phyloP scores from a whole-genome alignment of 805 yeast species.

The Torulaspora microellipsoides region DNA sequence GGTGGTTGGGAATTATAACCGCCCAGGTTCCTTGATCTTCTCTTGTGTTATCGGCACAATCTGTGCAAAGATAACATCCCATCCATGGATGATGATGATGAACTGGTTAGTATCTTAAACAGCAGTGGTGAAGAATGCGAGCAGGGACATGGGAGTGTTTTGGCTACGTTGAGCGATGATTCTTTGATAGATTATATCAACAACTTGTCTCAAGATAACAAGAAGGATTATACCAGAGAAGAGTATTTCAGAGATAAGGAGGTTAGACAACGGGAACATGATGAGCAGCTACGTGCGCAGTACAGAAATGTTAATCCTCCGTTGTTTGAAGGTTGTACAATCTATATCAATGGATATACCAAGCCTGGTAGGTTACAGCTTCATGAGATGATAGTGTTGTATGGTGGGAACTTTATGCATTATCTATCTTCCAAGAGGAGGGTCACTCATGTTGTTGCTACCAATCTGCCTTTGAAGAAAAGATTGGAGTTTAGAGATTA shows the following conservation, averaged over 20 bases:
- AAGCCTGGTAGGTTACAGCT: conserved; percentile 70
- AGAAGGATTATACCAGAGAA: conserved; percentile 16
- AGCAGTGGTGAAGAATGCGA: conserved; percentile 4
- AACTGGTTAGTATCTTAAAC: conserved; percentile 1
- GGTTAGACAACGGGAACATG: conserved; percentile 23
- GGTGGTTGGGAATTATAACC: neutral
- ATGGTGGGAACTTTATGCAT: conserved; percentile 78
- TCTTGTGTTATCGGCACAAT: no score
- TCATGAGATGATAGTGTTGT: conserved; percentile 61
- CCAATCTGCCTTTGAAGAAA: conserved; percentile 73
- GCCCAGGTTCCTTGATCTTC: no score
- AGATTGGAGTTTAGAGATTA: conserved; percentile 56
- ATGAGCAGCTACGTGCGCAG: conserved; percentile 20
- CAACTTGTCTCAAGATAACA: conserved; percentile 13
- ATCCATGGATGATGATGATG: neutral
- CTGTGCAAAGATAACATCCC: no score
- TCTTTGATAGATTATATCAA: conserved; percentile 18
- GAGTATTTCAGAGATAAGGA: conserved; percentile 26
- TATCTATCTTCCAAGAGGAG: conserved; percentile 63
- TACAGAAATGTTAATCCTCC: conserved; percentile 19
- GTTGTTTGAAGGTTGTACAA: conserved; percentile 57
- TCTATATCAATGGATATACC: conserved; percentile 89
- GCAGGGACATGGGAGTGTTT: conserved; percentile 1
- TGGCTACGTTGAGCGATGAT: conserved; percentile 22
- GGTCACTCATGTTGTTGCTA: conserved; percentile 84